Conservation (phyloP, 495 filamentous ascomycete genomes). For the Hypoxylon fuscum region DNA sequence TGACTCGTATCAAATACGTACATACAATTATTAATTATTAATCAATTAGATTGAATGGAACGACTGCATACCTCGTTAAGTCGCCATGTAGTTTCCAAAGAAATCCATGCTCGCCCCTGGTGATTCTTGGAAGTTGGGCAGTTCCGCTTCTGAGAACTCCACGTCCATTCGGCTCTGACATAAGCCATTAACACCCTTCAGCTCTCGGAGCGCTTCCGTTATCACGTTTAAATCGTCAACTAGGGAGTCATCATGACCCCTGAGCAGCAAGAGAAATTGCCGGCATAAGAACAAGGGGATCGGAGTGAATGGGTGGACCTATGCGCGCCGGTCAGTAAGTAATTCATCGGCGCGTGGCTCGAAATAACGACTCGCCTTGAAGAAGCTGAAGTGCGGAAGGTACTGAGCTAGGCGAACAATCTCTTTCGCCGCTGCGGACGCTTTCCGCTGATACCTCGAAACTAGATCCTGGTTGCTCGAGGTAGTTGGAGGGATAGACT, state of each 20-base stretch:
- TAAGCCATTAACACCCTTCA: conserved; percentile 10
- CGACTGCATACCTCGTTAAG: background rate
- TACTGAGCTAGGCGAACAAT: conserved; percentile 9
- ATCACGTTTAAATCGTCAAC: conserved; percentile 5
- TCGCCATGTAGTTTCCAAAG: conserved; percentile 5
- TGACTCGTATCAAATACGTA: too few species aligned
- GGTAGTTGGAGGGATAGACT: conserved; percentile 2
- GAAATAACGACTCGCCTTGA: conserved; percentile 6
- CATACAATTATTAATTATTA: background rate
- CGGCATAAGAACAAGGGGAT: conserved; percentile 15
- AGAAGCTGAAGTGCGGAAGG: conserved; percentile 12
- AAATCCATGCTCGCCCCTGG: conserved; percentile 7
- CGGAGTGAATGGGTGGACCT: conserved; percentile 16
- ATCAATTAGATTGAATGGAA: background rate
- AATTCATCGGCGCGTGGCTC: background rate
- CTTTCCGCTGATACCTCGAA: conserved; percentile 12
- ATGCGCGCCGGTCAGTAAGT: background rate
- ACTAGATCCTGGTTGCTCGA: conserved; percentile 9
- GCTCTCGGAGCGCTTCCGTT: conserved; percentile 4
- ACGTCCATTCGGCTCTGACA: conserved; percentile 5
- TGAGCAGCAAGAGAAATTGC: conserved; percentile 7
- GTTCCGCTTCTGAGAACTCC: conserved; percentile 7
- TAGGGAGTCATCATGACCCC: background rate
- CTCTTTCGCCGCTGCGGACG: conserved; percentile 10
- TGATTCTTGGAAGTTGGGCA: conserved; percentile 6